phyloP scores from a whole-genome alignment of 352 stramenopile genomes.

The Globisporangium spiculum region DNA sequence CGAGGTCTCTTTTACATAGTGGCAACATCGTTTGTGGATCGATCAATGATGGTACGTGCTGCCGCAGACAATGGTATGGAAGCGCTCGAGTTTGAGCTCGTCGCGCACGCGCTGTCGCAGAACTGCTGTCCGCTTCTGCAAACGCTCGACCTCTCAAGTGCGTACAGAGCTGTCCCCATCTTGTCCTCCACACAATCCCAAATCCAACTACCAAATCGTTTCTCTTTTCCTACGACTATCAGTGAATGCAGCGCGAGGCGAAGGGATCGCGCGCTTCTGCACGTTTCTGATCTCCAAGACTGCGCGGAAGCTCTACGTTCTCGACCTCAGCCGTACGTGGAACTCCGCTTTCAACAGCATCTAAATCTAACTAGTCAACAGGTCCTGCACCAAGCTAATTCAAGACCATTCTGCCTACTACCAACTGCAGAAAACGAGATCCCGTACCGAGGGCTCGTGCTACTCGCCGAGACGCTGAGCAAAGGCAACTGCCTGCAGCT shows the following conservation, averaged over 20 bases:
- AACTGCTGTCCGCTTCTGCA: constrained; percentile 29
- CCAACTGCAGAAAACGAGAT: constrained; percentile 46
- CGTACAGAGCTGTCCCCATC: neutral
- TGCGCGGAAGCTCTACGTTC: constrained; percentile 27
- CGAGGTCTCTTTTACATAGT: neutral
- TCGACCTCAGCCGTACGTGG: constrained; percentile 50
- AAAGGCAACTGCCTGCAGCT: constrained; percentile 38
- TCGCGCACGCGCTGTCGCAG: constrained; percentile 22
- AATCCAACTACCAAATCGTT: neutral
- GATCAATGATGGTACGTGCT: neutral
- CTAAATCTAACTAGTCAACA: neutral
- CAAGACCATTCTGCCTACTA: neutral
- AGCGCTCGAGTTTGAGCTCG: constrained; percentile 32
- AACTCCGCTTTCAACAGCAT: neutral
- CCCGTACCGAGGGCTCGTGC: constrained; percentile 30
- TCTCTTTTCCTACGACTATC: neutral
- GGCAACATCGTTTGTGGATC: neutral
- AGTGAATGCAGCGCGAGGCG: constrained; percentile 44
- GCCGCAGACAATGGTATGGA: constrained; percentile 34
- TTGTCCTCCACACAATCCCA: neutral
- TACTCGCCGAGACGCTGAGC: constrained; percentile 41
- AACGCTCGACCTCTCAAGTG: constrained; percentile 39
- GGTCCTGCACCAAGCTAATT: neutral
- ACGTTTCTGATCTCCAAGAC: constrained; percentile 32
- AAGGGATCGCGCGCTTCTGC: constrained; percentile 44